Percentiles rank a stretch among this genome's conserved stretches.
phyloP scores from a whole-genome alignment of 768 basidiomycete species.

The Trametes cingulata region DNA sequence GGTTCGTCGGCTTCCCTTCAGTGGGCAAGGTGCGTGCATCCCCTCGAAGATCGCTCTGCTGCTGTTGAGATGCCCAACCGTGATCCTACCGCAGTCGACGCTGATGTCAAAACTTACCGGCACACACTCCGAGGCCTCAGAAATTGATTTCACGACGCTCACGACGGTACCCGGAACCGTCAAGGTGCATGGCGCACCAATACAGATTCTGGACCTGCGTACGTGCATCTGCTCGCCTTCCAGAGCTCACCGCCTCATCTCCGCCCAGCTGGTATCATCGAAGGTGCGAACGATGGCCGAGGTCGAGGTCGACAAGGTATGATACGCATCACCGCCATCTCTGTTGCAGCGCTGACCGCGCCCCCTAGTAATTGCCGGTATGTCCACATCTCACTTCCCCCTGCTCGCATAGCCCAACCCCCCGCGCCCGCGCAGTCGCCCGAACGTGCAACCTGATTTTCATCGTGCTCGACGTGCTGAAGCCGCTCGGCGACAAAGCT shows the following conservation, averaged over 20 bases:
- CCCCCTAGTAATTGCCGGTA: slow-evolving; percentile 55
- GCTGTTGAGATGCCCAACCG: slow-evolving; percentile 2
- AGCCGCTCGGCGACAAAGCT: slow-evolving; percentile 94
- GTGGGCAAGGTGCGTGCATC: slow-evolving; percentile 74
- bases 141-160: slow-evolving; percentile 95
- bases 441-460: slow-evolving; percentile 98
- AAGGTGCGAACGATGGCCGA: slow-evolving; percentile 72
- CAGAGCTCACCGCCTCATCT: slow-evolving; percentile 19
- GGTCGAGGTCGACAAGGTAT: slow-evolving; percentile 96
- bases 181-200: slow-evolving; percentile 93
- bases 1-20: slow-evolving; percentile 91
- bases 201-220: slow-evolving; percentile 94
- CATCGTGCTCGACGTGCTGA: slow-evolving; percentile 96
- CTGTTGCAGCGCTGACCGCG: neutral
- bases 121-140: slow-evolving; percentile 93
- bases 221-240: slow-evolving; percentile 32
- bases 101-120: slow-evolving; percentile 96
- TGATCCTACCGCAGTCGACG: slow-evolving; percentile 63
- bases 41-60: slow-evolving; percentile 1
- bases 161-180: slow-evolving; percentile 95
- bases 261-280: slow-evolving; percentile 82
- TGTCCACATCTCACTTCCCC: slow-evolving; percentile 55
- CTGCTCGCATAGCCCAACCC: neutral
- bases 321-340: slow-evolving; percentile 19
- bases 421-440: slow-evolving; percentile 60